Evolutionary conservation across 2,329 filamentous ascomycete species (phyloP).

Genomic region (Exserohilum turcica): DNA sequence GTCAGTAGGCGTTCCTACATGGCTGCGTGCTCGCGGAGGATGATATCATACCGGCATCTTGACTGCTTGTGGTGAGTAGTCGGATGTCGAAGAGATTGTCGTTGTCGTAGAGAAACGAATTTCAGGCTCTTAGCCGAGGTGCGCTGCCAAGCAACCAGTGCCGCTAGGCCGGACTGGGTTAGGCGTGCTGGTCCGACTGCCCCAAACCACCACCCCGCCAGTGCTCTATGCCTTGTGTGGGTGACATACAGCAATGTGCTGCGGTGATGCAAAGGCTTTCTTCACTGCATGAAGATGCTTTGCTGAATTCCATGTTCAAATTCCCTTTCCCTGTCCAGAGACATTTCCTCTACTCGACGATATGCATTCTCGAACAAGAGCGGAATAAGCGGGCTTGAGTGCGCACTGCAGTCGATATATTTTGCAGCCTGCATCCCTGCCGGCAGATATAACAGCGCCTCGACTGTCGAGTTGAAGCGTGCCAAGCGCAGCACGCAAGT

Average conservation of each 20-base stretch:
- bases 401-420: no score
- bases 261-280: no score
- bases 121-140: constrained; percentile 13
- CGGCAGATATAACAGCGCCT: no score
- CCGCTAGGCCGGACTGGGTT: constrained; percentile 2
- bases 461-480: no score
- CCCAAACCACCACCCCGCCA: background rate
- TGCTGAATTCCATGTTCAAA: no score
- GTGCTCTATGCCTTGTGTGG: background rate
- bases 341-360: no score
- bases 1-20: constrained; percentile 16
- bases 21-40: constrained; percentile 2
- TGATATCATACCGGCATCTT: constrained; percentile 47
- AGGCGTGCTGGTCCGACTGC: background rate
- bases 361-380: no score
- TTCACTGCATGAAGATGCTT: background rate
- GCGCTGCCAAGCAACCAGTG: constrained; percentile 8
- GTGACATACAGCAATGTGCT: background rate
- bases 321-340: no score
- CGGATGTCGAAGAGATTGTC: constrained; percentile 43
- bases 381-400: no score
- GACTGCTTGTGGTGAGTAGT: constrained; percentile 41
- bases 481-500: no score
- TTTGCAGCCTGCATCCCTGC: no score
- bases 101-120: constrained; percentile 24